A percentile compares a stretch with the other conserved stretches of the same genome.
Evolutionary conservation across 176 grass and related monocot species (phyloP).

Genomic region (Eleusine indica): DNA sequence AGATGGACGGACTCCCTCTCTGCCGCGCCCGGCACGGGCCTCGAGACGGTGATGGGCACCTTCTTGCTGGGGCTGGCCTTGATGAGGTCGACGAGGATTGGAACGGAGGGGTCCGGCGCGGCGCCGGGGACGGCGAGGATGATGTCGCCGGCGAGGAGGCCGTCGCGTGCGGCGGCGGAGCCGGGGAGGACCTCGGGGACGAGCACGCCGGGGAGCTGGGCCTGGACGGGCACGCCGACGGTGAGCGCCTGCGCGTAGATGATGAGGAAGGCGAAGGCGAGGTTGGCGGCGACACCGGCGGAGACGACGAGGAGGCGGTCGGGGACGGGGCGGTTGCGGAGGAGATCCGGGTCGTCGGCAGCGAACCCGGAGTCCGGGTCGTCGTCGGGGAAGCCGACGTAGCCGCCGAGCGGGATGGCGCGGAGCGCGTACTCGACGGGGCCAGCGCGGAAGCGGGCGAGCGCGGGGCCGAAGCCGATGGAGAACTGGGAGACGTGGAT

Average conservation of each 20-base stretch:
- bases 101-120: conserved; percentile 62
- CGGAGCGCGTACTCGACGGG: conserved; percentile 92
- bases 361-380: conserved; percentile 76
- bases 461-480: conserved; percentile 81
- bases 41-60: conserved; percentile 62
- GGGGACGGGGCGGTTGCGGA: conserved; percentile 83
- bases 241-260: conserved; percentile 77
- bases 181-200: conserved; percentile 76
- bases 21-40: neutral
- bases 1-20: conserved; percentile 49
- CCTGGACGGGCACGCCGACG: conserved; percentile 85
- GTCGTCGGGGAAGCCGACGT: conserved; percentile 97
- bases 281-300: conserved; percentile 84
- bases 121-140: conserved; percentile 64
- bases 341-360: conserved; percentile 85
- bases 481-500: conserved; percentile 96
- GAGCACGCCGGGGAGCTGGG: conserved; percentile 69
- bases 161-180: conserved; percentile 70
- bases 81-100: conserved; percentile 68
- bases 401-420: conserved; percentile 91
- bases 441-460: conserved; percentile 68
- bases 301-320: conserved; percentile 91
- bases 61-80: conserved; percentile 69
- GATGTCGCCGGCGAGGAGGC: conserved; percentile 73
- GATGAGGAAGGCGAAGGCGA: conserved; percentile 84